A percentile compares a stretch with the other conserved stretches of the same genome.
Evolutionary conservation across 345 rosid genomes (phyloP).

Genomic region (Eucalyptus melliodora): DNA sequence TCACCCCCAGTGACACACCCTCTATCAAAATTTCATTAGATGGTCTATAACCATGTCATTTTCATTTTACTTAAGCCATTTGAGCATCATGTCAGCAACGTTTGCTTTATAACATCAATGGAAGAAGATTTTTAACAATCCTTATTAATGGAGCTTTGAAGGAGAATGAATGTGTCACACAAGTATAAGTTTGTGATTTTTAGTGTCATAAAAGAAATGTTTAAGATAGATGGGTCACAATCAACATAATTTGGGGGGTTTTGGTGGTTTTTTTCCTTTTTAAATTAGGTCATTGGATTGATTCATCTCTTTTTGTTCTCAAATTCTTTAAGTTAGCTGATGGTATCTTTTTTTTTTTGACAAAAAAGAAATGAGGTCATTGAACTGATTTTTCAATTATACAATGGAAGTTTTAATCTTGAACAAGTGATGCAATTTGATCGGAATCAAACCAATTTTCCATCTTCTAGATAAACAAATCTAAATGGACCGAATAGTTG

Average conservation of each 20-base stretch:
- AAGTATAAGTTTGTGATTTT: no score
- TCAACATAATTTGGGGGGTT: not conserved
- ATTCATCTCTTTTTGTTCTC: not conserved
- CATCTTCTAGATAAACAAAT: not conserved
- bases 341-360: not conserved
- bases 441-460: not conserved
- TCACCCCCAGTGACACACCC: not conserved
- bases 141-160: not conserved
- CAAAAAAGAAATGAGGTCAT: not conserved
- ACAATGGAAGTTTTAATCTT: not conserved
- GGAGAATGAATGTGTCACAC: not conserved
- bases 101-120: not conserved
- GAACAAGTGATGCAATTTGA: not conserved
- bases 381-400: not conserved
- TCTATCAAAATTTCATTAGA: not conserved
- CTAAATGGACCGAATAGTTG: not conserved
- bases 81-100: not conserved
- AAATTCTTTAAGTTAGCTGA: no score
- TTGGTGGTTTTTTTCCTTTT: not conserved
- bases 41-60: not conserved
- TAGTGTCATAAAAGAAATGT: not conserved
- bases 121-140: not conserved
- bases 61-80: not conserved
- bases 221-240: not conserved
- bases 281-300: not conserved